These are phyloP conservation scores for Coccomyxa sp. DNA, from an alignment of 139 green algal genomes.

Conservation along the genomic window DNA sequence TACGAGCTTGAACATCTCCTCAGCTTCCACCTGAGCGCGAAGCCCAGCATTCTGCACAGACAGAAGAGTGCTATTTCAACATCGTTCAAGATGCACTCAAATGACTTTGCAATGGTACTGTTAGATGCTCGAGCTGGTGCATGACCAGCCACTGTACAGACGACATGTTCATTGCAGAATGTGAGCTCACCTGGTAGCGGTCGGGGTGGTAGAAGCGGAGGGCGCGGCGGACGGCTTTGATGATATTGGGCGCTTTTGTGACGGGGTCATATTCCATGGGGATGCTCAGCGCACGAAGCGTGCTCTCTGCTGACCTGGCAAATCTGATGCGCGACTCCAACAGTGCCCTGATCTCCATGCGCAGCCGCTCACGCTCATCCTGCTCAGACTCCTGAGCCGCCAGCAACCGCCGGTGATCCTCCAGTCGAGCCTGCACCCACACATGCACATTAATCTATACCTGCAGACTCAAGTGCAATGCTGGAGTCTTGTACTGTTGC, in stretches of 20 bases:
- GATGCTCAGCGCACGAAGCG: constrained; percentile 1
- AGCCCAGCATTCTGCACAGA: neutral
- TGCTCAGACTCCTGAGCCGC: neutral
- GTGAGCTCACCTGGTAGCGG: neutral
- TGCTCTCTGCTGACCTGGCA: neutral
- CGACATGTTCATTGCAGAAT: too few relatives aligned
- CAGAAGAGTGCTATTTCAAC: too few relatives aligned
- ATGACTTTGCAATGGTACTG: too few relatives aligned
- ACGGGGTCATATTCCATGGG: neutral
- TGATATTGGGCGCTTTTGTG: neutral
- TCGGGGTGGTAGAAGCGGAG: constrained; percentile 6
- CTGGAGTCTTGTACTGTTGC: too few relatives aligned
- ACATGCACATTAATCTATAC: neutral
- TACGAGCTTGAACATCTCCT: constrained; percentile 16
- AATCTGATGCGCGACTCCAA: neutral
- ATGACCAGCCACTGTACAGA: too few relatives aligned
- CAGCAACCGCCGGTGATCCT: constrained; percentile 2
- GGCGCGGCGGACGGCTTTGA: neutral
- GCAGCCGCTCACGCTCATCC: neutral
- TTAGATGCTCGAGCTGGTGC: too few relatives aligned
- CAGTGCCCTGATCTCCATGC: neutral
- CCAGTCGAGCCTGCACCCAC: constrained; percentile 7
- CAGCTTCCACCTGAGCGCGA: constrained; percentile 2
- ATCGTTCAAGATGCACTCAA: too few relatives aligned
- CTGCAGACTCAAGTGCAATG: too few relatives aligned